Percentiles rank a stretch among this genome's conserved stretches.
Evolutionary conservation across 2,329 filamentous ascomycete species (phyloP).

Genomic region (Orbilia brochopaga): DNA sequence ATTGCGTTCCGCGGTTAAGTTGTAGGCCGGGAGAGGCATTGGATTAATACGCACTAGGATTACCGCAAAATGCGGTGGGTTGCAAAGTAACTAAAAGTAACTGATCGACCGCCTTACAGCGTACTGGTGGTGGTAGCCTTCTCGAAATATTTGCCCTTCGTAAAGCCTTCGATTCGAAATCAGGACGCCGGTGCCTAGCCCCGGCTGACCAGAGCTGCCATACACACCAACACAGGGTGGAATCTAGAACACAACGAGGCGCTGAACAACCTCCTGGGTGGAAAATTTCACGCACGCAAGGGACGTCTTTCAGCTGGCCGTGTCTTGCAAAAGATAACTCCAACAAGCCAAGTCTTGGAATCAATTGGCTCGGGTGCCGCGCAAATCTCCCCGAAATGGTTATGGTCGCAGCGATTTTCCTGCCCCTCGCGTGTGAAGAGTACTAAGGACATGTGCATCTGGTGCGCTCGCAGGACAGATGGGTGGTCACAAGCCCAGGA

Average conservation of each 20-base stretch:
- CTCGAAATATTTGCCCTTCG: too few relatives aligned
- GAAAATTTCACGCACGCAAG: background rate
- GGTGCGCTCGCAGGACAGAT: background rate
- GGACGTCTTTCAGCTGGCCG: background rate
- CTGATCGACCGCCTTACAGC: too few relatives aligned
- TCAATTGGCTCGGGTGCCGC: background rate
- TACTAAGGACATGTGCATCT: background rate
- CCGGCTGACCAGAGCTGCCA: too few relatives aligned
- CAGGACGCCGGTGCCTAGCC: too few relatives aligned
- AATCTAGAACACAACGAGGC: too few relatives aligned
- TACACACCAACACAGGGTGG: background rate
- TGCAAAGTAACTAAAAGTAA: too few relatives aligned
- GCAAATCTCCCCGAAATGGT: background rate
- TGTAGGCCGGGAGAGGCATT: background rate
- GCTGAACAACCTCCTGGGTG: too few relatives aligned
- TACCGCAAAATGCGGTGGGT: too few relatives aligned
- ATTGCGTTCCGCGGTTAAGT: background rate
- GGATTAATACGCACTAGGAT: background rate
- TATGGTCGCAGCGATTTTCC: background rate
- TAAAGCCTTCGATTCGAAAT: too few relatives aligned
- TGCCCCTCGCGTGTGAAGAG: background rate
- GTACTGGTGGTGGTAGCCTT: too few relatives aligned
- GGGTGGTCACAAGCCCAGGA: background rate
- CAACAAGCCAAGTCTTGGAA: background rate
- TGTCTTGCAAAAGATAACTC: background rate